Evolutionary conservation across 1,284 basidiomycete genomes (phyloP), one percentile per base, ranked within the genome.

Genomic region (Jaminaea rosea): DNA sequence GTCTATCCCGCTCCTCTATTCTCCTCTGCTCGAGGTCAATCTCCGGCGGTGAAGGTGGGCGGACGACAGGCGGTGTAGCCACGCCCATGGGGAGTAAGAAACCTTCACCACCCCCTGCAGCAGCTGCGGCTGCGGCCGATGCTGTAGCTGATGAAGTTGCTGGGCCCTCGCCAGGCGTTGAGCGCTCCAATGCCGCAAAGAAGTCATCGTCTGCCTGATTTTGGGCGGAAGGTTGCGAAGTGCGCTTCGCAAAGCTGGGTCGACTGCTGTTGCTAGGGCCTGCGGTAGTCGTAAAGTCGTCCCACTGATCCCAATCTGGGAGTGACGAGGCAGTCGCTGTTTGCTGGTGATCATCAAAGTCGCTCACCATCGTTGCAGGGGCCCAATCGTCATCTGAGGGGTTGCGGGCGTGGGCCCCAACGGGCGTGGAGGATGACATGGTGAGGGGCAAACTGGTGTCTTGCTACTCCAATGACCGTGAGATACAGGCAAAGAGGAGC

Each of bases 21-120:
- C 63, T 60, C 44, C 55, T 55, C 46, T 73, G 68, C 8, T 68
- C 60, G 4, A 73, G 60, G 49, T 73, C 71, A 29, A 73, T 64
- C 44, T 68, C 63, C 13, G 62, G 60, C 7, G 64, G 69, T 6
- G 64, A 67, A 11, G 66, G 66, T 0, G 24, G 28, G 8, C 34
- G 17, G n/a, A n/a, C n/a, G n/a, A n/a, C n/a, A 10, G 17, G 36
- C 23, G 45, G 23, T 7, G 29, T 26, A 17, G 13, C 32, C 15
- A 27, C n/a, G 23, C 24, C n/a, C 3, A 23, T n/a, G 19, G 39
- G 39, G 19, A 23, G 13, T 5, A 23, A 9, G 15, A 42, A 42
- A 23, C 23, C 39, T 11, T 15, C 11, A 23, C 17, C 19, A 4
- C 19, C 19, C 4, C 39, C 39, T n/a, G 39, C 19, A 6, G 19